These are phyloP conservation scores for Peronospora destructor DNA, from an alignment of 352 stramenopile genomes.

Conservation along the genomic window DNA sequence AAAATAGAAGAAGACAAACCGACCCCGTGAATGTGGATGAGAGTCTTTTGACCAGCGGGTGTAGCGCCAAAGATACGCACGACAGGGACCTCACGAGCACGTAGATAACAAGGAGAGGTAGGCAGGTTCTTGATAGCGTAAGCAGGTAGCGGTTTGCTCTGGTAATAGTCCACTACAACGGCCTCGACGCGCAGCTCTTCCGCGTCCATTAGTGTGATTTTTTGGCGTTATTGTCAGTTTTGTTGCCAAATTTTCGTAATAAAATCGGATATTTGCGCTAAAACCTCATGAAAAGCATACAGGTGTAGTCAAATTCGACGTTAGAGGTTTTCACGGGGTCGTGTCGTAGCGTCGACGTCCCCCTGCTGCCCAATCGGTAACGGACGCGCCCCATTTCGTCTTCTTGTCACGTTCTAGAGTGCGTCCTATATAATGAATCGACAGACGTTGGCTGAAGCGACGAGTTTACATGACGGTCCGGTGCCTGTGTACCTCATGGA, in stretches of 20 bases:
- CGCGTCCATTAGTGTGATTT: conserved; percentile 14
- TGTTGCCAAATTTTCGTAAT: background rate
- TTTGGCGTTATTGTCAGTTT: background rate
- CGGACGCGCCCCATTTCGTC: too few relatives aligned
- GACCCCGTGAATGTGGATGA: conserved; percentile 86
- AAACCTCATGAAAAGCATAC: too few relatives aligned
- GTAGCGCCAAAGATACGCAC: conserved; percentile 87
- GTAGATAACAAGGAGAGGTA: conserved; percentile 56
- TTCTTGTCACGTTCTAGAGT: too few relatives aligned
- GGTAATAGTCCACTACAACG: conserved; percentile 82
- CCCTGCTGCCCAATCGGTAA: too few relatives aligned
- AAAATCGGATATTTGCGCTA: too few relatives aligned
- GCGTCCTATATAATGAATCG: conserved; percentile 48
- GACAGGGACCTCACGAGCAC: conserved; percentile 70
- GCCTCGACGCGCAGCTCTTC: conserved; percentile 63
- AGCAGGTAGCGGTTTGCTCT: conserved; percentile 50
- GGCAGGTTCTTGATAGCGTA: conserved; percentile 40
- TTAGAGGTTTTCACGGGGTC: too few relatives aligned
- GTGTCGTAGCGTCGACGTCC: too few relatives aligned
- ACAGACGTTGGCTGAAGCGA: conserved; percentile 70
- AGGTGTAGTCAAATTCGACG: too few relatives aligned
- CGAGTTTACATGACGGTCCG: conserved; percentile 74
- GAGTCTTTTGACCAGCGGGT: conserved; percentile 83
- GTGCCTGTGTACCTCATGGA: conserved; percentile 83
- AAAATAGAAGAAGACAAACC: conserved; percentile 2